Base-by-base conservation (phyloP, 805 yeast species). In the Cyberlindnera amylophila region DNA sequence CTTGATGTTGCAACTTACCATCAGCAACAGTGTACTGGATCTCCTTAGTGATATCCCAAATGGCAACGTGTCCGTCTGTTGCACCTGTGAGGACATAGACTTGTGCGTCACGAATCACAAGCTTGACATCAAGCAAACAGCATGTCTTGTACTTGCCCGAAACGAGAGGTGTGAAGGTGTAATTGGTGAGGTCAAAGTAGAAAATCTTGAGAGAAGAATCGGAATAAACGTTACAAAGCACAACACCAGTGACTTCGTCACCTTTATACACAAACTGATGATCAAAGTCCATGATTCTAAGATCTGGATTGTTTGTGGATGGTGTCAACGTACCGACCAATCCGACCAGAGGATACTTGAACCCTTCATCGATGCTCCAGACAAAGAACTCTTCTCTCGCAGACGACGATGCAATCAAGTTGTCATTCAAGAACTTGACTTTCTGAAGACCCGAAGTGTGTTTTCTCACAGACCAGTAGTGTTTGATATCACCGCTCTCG, bases 391-490 rank as follows among this genome's bases (percentile, higher is more conserved):
- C 99, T 60, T 93, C 99, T 56, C 93, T 77, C 0, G 96, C 95
- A 17, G 90, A 85, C 2, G 86, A 75, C 7, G 81, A 66, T 46
- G 77, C 61, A 51, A 82, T 49, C 52, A 66, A 64, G 27, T 58
- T 59, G 0, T 75, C 66, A 50, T 72, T 74, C 30, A 89, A 67
- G 41, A 86, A 77, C 44, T 77, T 78, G 13, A 86, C 72, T 17
- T 77, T 74, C 60, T 91, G 98, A 36, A 93, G 63, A 1, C 98
- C 98, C 2, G 96, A 87, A 4, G 88, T 83, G 60, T 93, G 99
- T 43, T 79, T 77, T 59, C 91, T 76, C 57, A 82, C 71, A 3
- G 84, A 72, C 82, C 87, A 79, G 26, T 62, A 64, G 29, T 70
- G 71, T 8, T 56, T 53, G 2, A 85, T 49, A 0, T 51, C 45